Evolutionary conservation across 164 flowering plant species (phyloP), one percentile per base, ranked within the genome.

Genomic region (Vitis riparia): DNA sequence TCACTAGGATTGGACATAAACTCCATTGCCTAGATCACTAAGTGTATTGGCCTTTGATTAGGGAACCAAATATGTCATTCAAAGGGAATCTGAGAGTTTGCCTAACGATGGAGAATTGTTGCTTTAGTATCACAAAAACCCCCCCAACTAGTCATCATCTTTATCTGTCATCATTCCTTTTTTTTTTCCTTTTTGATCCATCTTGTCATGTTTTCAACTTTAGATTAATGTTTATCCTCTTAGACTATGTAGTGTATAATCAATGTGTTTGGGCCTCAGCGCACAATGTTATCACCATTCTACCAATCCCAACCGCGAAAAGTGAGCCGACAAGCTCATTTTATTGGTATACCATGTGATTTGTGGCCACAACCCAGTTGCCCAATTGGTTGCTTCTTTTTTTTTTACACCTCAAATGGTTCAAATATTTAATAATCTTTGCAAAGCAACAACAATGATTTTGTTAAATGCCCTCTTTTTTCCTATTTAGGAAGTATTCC

Each of bases 291-390:
- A 68, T 78, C 75, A 55, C 48, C 51, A 68, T 17, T 51, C 73
- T 72, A 71, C 78, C 79, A 76, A 84, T 81, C 72, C 74, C 7
- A 19, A 29, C 78, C 74, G 68, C 55, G 70, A 73, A 80, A 81
- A 73, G 86, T 73, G 77, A 76, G 76, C 84, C 81, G 85, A 88
- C 88, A 77, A 65, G 71, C 79, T 78, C 77, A 79, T 77, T 79
- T 68, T 71, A 50, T 68, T 61, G 69, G 69, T 11, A 51, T 57
- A 55, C 57, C 79, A 81, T 75, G 83, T 79, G 86, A 75, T 80
- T 75, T 78, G 75, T 68, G 78, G 73, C 65, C 84, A 67, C 60
- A 63, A n/a, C 66, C 68, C 30, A 71, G 32, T 51, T 53, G 66
- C 32, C 77, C 71, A 56, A 73, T 74, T 66, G 68, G 58, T 72